Base-by-base conservation (phyloP, 768 basidiomycete genomes). In the Russula griseocarnosa region DNA sequence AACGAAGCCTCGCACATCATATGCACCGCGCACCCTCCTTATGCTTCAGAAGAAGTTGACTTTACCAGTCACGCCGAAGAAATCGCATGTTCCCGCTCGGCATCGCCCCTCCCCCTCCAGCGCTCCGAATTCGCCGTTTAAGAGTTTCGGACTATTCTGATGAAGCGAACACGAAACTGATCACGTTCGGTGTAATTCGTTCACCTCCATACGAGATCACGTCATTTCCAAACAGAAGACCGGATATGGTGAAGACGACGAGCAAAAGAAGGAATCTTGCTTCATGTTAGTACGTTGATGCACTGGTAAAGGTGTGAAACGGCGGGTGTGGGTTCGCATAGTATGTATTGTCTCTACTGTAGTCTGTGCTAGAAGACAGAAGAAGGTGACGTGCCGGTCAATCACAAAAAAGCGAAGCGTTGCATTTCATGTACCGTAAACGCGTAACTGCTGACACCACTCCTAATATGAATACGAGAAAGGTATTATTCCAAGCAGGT, bases 221-320 rank as follows among this genome's bases (percentile, higher is more conserved):
- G 50, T 40, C 32, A 46, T 68, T 66, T 22, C 61, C 34, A 61
- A 65, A 56, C 68, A 34, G 67, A 59, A 50, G 46, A 68, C 20
- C 65, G 64, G 69, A 71, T 55, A 56, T 65, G 14, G 58, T 71
- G 34, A 72, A 76, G 69, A 88, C 85, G 49, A 92, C 85, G 87
- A 90, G 63, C 89, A 94, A 76, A 94, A 94, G 78, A 92, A 88
- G 74, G 84, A 85, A 71, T 73, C 90, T 50, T 71, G 88, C 0
- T 86, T 83, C 51, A 87, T 94, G 84, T 74, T 96, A 50, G 93
- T 92, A 96, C 72, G 94, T 96, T 3, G 94, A 95, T 72, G 88
- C 90, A 34, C 79, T 96, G 11, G 91, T 96, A 6, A 92, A 66
- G 87, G 92, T 0, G 89, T 96, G 38, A 79, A 87, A 65, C 89